Evolutionary conservation across 306 rosid species (phyloP).

Genomic region (Vigna trinervia): DNA sequence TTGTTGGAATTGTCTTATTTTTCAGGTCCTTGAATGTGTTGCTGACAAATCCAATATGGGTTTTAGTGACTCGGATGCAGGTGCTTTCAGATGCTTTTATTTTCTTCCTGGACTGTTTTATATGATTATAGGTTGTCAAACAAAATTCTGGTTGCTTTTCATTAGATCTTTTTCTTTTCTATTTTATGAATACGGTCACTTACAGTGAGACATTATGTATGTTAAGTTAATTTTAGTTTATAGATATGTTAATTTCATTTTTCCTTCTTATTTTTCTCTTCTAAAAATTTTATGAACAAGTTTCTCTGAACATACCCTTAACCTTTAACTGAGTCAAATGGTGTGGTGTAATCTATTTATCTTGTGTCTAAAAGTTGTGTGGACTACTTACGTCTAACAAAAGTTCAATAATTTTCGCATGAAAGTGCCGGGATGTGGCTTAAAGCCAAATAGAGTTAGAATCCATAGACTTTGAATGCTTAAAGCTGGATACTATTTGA

Average conservation of each 20-base stretch:
- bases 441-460: neutral
- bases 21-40: slow-evolving; percentile 86
- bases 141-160: slow-evolving; percentile 28
- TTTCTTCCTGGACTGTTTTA: slow-evolving; percentile 1
- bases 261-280: no score
- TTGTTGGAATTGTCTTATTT: slow-evolving; percentile 20
- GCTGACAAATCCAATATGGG: slow-evolving; percentile 85
- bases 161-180: slow-evolving; percentile 18
- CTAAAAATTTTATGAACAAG: no score
- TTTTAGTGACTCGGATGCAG: slow-evolving; percentile 96
- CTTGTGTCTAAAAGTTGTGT: neutral
- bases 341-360: neutral
- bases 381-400: neutral
- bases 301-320: neutral
- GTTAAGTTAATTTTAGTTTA: no score
- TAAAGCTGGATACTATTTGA: neutral
- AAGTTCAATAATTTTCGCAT: neutral
- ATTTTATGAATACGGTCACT: neutral
- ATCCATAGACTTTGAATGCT: slow-evolving; percentile 6
- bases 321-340: neutral
- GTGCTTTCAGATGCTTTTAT: slow-evolving; percentile 44
- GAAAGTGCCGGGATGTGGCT: neutral
- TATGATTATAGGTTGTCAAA: slow-evolving; percentile 22
- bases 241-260: no score
- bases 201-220: neutral